Evolutionary conservation across 805 yeast species (phyloP), one percentile per base, ranked within the genome.

Genomic region (Schwanniomyces polymorphus): DNA sequence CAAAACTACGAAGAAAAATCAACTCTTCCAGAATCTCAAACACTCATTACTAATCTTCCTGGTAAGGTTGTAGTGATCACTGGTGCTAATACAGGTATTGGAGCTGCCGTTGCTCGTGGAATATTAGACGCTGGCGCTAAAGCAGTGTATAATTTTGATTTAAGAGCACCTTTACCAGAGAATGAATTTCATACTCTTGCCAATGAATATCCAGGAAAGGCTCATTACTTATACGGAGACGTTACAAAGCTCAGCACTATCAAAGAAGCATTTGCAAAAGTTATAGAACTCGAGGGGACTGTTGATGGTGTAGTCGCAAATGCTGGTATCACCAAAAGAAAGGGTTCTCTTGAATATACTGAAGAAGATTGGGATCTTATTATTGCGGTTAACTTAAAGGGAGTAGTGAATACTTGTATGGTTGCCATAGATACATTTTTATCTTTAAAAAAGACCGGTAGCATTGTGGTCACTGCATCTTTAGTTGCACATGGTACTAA

Each of bases 1-100:
- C 41, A 44, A 44, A 43, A 41, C 18, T 48, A 48, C 33, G 38
- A 35, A 16, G 11, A 33, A 27, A 17, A 44, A 17, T 41, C 47
- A 11, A 47, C 50, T 27, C 41, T 44, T 28, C 50, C 50, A 26
- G 42, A 43, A 47, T 25, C 40, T 7, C 11, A 27, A 38, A 39
- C 33, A 2, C 33, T 28, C n/a, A 11, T 28, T 28, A 28, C 33
- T 11, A 28, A 28, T 12, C 60, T 73, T 27, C 60, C 63, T 41
- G 77, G 75, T 10, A 70, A 73, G 52, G 67, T 64, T 6, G 76
- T 75, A 10, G 51, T 75, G 16, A 60, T 79, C 28, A 75, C 85
- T 10, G 86, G 86, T 12, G 83, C 79, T 14, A 76, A 82, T 18
- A 73, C 80, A 18, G 86, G 86, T 7, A 81, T 81, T 51, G 86